Conservation (phyloP, 805 yeast species). For the Barnettozyma populi region DNA sequence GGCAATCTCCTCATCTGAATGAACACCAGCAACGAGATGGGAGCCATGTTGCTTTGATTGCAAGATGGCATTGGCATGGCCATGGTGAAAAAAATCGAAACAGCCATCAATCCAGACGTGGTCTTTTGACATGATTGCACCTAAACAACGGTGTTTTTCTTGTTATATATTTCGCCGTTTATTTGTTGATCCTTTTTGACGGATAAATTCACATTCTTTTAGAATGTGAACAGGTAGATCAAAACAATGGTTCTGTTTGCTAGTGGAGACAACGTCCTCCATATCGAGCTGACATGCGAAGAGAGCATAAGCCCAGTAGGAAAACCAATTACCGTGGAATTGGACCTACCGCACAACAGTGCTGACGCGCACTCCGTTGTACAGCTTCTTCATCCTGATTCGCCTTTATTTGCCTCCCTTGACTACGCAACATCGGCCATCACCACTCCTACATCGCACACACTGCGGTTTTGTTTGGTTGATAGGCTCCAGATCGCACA, state of each 20-base stretch:
- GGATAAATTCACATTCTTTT: neutral
- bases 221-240: neutral
- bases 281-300: neutral
- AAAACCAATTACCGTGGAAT: neutral
- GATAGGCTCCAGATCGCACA: neutral
- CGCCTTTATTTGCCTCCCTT: neutral
- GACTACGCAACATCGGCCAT: neutral
- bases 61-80: slow-evolving; percentile 94
- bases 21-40: slow-evolving; percentile 81
- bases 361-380: neutral
- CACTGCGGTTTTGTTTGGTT: neutral
- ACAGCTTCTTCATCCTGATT: neutral
- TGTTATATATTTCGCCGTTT: neutral
- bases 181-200: neutral
- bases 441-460: neutral
- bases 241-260: neutral
- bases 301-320: neutral
- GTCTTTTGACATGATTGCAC: slow-evolving; percentile 2
- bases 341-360: neutral
- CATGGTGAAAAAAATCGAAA: slow-evolving; percentile 96
- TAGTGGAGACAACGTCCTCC: neutral
- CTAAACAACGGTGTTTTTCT: neutral
- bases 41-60: slow-evolving; percentile 85
- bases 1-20: slow-evolving; percentile 81
- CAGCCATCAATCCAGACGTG: slow-evolving; percentile 96